Conservation (phyloP, 2,329 filamentous ascomycete genomes). For the Trichophaea hybrida region DNA sequence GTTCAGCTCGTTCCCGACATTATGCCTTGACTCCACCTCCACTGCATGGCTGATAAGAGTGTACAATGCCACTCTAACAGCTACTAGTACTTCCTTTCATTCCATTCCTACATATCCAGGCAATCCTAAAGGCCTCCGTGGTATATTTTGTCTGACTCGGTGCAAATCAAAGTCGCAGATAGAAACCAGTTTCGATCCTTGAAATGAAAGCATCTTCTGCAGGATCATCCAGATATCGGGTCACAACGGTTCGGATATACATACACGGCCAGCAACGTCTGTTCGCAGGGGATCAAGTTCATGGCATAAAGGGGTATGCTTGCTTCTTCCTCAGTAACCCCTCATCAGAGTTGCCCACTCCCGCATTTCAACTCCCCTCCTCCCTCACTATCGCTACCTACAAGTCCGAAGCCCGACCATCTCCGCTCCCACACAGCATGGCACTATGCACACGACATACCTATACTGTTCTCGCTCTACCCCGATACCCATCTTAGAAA, state of each 20-base stretch:
- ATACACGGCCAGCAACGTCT: slow-evolving; percentile 12
- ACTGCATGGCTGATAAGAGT: not conserved
- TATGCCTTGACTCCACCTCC: not conserved
- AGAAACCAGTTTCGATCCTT: slow-evolving; percentile 15
- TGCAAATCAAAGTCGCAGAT: not conserved
- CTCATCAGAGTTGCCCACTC: not conserved
- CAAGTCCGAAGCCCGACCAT: not conserved
- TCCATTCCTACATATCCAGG: not conserved
- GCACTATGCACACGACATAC: not conserved
- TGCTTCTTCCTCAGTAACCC: slow-evolving; percentile 12
- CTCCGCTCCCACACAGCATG: not conserved
- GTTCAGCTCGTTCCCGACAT: not conserved
- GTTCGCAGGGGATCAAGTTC: slow-evolving; percentile 17
- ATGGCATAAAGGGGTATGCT: slow-evolving; percentile 24
- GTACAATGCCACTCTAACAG: not conserved
- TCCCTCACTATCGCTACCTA: not conserved
- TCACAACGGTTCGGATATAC: slow-evolving; percentile 17
- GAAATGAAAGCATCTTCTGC: slow-evolving; percentile 22
- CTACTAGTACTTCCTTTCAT: not conserved
- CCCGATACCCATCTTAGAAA: not conserved
- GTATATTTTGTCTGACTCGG: not conserved
- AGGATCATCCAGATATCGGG: slow-evolving; percentile 19
- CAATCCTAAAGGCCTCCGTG: not conserved
- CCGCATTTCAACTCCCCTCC: not conserved
- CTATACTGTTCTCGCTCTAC: not conserved